These are phyloP conservation scores for Trichoderma lentiforme DNA, from an alignment of 2,329 filamentous ascomycete genomes.

Conservation along the genomic window DNA sequence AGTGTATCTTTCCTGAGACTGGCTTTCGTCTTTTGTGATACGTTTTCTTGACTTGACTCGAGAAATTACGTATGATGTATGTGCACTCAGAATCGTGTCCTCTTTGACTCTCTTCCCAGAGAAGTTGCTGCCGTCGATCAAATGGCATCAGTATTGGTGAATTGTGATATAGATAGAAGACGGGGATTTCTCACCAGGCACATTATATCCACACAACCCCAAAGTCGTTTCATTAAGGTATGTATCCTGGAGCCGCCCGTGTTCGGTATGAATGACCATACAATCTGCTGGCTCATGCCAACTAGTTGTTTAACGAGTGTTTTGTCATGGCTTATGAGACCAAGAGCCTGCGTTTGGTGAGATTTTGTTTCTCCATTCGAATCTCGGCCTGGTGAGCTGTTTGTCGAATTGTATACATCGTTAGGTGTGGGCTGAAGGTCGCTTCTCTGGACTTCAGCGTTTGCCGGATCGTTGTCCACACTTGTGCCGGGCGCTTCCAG, in stretches of 20 bases:
- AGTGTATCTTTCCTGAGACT: not conserved
- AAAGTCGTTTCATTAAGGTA: not conserved
- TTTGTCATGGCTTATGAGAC: not conserved
- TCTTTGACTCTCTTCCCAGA: not conserved
- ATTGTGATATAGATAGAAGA: not conserved
- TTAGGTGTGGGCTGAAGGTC: not conserved
- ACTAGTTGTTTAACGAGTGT: not conserved
- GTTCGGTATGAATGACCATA: slow-evolving; percentile 4
- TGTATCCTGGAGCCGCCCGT: not conserved
- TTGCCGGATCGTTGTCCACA: not conserved
- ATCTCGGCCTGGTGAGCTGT: not conserved
- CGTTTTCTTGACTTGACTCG: not conserved
- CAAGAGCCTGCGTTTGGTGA: not conserved
- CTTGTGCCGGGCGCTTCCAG: not conserved
- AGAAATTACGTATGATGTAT: not conserved
- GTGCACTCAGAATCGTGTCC: not conserved
- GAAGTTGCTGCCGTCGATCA: not conserved
- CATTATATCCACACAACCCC: slow-evolving; percentile 6
- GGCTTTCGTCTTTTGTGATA: not conserved
- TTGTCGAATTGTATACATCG: not conserved
- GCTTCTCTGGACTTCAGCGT: not conserved
- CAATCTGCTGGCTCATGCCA: not conserved
- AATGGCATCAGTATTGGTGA: not conserved
- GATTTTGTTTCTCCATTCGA: not conserved
- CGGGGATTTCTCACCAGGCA: not conserved